These are phyloP conservation scores for Porcisia deanei DNA, from an alignment of 208 protist genomes.

Conservation along the genomic window DNA sequence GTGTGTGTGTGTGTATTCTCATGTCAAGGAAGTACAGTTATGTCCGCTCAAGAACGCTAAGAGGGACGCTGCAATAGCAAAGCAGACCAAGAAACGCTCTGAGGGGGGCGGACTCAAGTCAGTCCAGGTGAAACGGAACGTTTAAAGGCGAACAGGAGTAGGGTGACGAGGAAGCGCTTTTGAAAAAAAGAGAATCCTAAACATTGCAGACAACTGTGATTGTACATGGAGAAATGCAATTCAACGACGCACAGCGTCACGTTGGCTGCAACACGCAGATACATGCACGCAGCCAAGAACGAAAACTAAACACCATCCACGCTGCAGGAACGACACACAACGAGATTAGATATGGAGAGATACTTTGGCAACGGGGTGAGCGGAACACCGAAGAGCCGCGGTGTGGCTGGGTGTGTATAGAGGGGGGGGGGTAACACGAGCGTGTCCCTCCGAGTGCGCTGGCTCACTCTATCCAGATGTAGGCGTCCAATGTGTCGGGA, in stretches of 20 bases:
- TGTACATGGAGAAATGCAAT: neutral
- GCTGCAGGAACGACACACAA: neutral
- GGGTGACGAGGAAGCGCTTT: too few species aligned
- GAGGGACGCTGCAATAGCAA: neutral
- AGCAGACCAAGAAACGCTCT: neutral
- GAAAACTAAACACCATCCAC: neutral
- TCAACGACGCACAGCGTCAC: neutral
- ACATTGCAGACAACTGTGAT: too few species aligned
- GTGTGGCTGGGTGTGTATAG: neutral
- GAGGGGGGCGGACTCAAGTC: neutral
- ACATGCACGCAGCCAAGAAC: neutral
- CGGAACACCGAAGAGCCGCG: too few species aligned
- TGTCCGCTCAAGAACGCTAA: neutral
- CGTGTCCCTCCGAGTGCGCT: neutral
- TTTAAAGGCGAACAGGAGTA: too few species aligned
- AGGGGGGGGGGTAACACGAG: neutral
- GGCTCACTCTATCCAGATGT: constrained; percentile 19
- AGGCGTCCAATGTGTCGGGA: constrained; percentile 18
- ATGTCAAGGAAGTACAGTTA: neutral
- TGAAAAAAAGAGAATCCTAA: too few species aligned
- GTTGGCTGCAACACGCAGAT: neutral
- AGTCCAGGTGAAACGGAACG: neutral
- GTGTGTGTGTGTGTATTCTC: neutral
- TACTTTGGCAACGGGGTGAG: too few species aligned
- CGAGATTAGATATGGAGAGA: neutral